Evolutionary conservation across 805 yeast species (phyloP).

Genomic region (Wickerhamomyces strasburgensis): DNA sequence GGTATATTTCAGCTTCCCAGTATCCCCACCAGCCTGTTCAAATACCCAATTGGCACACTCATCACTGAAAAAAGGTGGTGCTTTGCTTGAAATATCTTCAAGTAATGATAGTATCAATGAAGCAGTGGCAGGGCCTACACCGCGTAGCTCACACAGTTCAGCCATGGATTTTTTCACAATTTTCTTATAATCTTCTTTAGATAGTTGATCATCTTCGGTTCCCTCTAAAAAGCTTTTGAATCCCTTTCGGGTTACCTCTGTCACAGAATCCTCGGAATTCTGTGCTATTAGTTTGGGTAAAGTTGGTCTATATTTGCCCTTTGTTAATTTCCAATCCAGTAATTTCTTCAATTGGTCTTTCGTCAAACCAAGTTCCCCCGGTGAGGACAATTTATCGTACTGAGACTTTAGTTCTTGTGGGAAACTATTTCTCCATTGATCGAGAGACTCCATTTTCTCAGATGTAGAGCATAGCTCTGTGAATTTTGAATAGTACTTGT

Average conservation of each 20-base stretch:
- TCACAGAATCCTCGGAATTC: constrained; percentile 14
- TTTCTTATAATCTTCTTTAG: constrained; percentile 9
- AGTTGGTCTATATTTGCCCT: constrained; percentile 26
- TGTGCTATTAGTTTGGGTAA: constrained; percentile 19
- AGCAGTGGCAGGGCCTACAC: constrained; percentile 27
- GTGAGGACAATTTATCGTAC: not conserved
- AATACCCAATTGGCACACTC: constrained; percentile 20
- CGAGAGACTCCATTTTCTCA: constrained; percentile 12
- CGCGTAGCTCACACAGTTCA: constrained; percentile 13
- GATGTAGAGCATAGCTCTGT: constrained; percentile 6
- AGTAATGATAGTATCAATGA: constrained; percentile 21
- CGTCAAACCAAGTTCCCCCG: constrained; percentile 5
- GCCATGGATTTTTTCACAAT: constrained; percentile 10
- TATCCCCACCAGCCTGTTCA: constrained; percentile 1
- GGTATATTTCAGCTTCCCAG: constrained; percentile 19
- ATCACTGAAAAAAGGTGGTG: constrained; percentile 27
- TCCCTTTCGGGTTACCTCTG: constrained; percentile 7
- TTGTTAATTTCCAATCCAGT: constrained; percentile 25
- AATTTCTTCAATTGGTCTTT: constrained; percentile 20
- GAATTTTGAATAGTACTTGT: constrained; percentile 6
- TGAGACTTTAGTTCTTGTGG: constrained; percentile 8
- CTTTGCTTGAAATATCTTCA: constrained; percentile 8
- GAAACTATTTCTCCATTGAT: constrained; percentile 18
- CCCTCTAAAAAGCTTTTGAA: constrained; percentile 9
- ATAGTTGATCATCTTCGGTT: not conserved